phyloP scores from a whole-genome alignment of 73 alveolate genomes.

The Tetrahymena elliotti region DNA sequence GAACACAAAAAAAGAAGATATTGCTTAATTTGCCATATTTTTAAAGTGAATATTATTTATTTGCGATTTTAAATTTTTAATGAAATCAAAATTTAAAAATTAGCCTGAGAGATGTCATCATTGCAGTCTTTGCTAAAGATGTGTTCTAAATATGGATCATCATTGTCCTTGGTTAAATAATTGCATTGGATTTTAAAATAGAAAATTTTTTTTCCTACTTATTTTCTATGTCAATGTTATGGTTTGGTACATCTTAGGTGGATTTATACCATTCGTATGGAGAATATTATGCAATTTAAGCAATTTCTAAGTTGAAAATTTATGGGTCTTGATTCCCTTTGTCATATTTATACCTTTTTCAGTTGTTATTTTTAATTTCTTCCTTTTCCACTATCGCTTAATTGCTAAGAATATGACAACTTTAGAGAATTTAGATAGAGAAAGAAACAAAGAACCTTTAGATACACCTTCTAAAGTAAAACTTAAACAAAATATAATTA shows the following conservation, averaged over 20 bases:
- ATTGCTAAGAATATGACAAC: slow-evolving; percentile 83
- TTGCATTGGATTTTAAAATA: slow-evolving; percentile 92
- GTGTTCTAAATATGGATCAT: slow-evolving; percentile 95
- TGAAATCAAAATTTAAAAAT: not conserved
- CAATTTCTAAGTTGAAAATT: not conserved
- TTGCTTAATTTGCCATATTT: slow-evolving; percentile 87
- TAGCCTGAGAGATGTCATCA: slow-evolving; percentile 93
- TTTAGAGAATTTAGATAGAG: slow-evolving; percentile 85
- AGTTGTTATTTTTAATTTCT: slow-evolving; percentile 63
- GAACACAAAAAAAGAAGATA: slow-evolving; percentile 81
- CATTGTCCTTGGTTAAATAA: slow-evolving; percentile 97
- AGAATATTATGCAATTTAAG: not conserved
- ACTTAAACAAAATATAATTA: slow-evolving; percentile 8
- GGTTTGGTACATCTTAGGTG: slow-evolving; percentile 29
- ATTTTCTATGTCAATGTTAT: slow-evolving; percentile 64
- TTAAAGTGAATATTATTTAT: slow-evolving; percentile 31
- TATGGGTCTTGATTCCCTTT: not conserved
- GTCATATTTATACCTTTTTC: slow-evolving; percentile 51
- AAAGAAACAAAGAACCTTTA: slow-evolving; percentile 25
- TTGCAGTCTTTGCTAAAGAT: slow-evolving; percentile 91
- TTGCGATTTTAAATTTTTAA: not conserved
- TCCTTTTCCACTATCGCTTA: slow-evolving; percentile 74
- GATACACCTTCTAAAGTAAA: not conserved
- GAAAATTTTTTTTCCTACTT: slow-evolving; percentile 80
- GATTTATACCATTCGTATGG: slow-evolving; percentile 3